A percentile compares a stretch with the other conserved stretches of the same genome.
Evolutionary conservation across 2,329 filamentous ascomycete genomes (phyloP).

Genomic region (Neofusicoccum kwambonambiense): DNA sequence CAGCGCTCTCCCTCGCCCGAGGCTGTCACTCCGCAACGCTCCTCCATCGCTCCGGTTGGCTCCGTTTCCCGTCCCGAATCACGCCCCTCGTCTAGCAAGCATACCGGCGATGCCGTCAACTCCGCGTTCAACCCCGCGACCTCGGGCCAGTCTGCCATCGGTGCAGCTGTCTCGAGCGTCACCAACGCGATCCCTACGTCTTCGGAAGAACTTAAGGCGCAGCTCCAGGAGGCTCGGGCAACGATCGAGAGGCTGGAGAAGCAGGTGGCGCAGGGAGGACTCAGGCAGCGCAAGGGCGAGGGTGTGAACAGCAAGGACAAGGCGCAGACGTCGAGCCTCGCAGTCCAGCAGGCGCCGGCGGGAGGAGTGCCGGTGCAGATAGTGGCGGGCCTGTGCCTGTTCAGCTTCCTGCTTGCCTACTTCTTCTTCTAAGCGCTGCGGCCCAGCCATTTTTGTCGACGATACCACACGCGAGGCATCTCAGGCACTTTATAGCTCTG

Average conservation of each 20-base stretch:
- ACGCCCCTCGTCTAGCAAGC: slow-evolving; percentile 39
- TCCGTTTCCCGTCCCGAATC: slow-evolving; percentile 40
- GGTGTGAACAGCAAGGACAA: slow-evolving; percentile 42
- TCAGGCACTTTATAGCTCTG: neutral
- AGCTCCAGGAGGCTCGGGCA: slow-evolving; percentile 73
- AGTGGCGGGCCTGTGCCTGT: slow-evolving; percentile 76
- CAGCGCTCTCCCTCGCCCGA: slow-evolving; percentile 58
- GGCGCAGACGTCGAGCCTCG: slow-evolving; percentile 51
- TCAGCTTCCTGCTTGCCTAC: slow-evolving; percentile 93
- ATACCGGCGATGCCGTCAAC: slow-evolving; percentile 41
- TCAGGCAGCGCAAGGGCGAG: slow-evolving; percentile 76
- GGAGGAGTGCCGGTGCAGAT: slow-evolving; percentile 86
- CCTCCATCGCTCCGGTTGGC: slow-evolving; percentile 31
- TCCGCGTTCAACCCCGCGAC: slow-evolving; percentile 42
- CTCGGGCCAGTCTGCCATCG: slow-evolving; percentile 35
- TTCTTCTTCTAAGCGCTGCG: slow-evolving; percentile 73
- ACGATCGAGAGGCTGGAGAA: slow-evolving; percentile 68
- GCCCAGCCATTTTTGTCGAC: neutral
- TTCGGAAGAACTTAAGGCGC: slow-evolving; percentile 65
- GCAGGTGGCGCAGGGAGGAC: slow-evolving; percentile 57
- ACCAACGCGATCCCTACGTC: slow-evolving; percentile 49
- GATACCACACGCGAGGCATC: neutral
- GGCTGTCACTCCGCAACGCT: slow-evolving; percentile 47
- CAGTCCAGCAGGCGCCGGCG: slow-evolving; percentile 51
- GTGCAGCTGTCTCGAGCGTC: slow-evolving; percentile 50